Evolutionary conservation across 2,329 filamentous ascomycete species (phyloP).

Genomic region (Talaromyces pinophilus): DNA sequence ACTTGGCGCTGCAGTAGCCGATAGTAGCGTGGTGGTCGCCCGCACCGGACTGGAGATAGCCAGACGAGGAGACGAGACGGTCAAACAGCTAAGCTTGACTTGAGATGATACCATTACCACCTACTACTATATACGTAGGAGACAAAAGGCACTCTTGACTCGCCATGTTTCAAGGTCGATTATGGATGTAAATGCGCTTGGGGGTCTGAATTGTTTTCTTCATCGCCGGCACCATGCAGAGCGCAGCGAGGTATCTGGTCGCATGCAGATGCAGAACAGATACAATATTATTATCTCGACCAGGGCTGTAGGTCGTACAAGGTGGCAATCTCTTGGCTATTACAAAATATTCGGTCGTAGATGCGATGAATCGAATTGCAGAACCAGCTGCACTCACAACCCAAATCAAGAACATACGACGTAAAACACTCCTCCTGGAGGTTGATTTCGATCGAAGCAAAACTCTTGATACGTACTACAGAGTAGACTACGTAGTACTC

Average conservation of each 20-base stretch:
- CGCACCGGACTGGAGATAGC: not conserved
- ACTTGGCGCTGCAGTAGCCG: conserved; percentile 12
- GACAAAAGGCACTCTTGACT: not conserved
- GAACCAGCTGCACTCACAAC: not conserved
- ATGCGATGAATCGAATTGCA: not conserved
- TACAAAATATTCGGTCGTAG: not conserved
- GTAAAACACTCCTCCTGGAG: not conserved
- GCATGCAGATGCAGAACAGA: not conserved
- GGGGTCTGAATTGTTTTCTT: not conserved
- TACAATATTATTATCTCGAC: not conserved
- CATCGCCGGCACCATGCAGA: not conserved
- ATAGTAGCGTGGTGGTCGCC: conserved; percentile 3
- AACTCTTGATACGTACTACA: not conserved
- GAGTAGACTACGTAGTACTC: no score
- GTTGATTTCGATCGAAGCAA: not conserved
- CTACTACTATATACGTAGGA: no score
- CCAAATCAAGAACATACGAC: not conserved
- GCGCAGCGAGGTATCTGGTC: not conserved
- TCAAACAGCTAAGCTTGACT: not conserved
- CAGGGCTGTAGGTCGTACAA: not conserved
- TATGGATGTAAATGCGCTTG: not conserved
- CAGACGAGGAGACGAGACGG: not conserved
- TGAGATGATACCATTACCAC: not conserved
- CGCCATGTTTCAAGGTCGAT: not conserved
- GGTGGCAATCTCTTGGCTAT: not conserved